These are phyloP conservation scores for Picocystis sp. DNA, from an alignment of 163 green algal species.

Conservation along the genomic window DNA sequence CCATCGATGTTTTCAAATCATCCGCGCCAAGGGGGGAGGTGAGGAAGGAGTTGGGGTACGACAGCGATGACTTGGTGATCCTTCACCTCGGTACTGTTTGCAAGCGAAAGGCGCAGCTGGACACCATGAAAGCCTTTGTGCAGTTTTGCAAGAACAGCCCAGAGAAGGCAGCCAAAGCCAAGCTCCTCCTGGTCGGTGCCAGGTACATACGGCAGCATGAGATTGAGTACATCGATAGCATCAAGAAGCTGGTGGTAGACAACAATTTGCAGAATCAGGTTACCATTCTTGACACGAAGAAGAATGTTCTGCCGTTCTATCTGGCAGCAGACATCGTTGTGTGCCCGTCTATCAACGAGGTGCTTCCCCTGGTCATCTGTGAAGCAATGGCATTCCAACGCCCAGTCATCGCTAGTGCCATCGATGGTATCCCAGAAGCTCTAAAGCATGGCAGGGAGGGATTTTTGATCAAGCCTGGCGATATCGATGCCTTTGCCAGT, in stretches of 20 bases:
- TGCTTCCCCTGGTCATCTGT: constrained; percentile 3
- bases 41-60: background rate
- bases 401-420: background rate
- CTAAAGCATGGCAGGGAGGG: background rate
- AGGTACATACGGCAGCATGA: constrained; percentile 2
- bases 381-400: constrained; percentile 2
- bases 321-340: constrained; percentile 1
- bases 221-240: constrained; percentile 1
- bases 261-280: background rate
- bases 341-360: background rate
- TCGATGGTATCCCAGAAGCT: constrained; percentile 1
- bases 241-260: background rate
- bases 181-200: background rate
- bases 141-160: background rate
- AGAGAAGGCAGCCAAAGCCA: background rate
- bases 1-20: too few species aligned
- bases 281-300: constrained; percentile 1
- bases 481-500: background rate
- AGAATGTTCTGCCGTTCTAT: constrained; percentile 1
- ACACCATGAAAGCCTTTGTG: constrained; percentile 1
- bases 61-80: constrained; percentile 1
- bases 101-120: constrained; percentile 1
- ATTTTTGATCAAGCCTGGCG: background rate
- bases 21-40: too few species aligned
- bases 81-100: constrained; percentile 1